Evolutionary conservation across 768 basidiomycete genomes (phyloP), one percentile per base, ranked within the genome.

Genomic region (Pleurotus platypus): DNA sequence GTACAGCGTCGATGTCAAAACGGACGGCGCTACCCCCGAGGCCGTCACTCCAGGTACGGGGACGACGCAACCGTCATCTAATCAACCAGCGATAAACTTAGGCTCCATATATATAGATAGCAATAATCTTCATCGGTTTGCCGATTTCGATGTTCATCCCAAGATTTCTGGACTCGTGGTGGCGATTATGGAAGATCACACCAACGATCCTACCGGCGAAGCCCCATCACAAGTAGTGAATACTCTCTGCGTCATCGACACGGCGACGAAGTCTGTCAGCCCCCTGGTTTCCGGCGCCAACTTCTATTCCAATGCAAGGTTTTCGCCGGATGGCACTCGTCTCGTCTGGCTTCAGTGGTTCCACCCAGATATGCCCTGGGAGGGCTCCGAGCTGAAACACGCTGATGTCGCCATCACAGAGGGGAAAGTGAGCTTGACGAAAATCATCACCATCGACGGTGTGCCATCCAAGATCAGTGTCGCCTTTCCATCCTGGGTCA

Each of bases 311-410:
- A 67, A 75, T 1, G 83, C 87, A 0, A 70, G 67, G 24, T 85
- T 87, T 70, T 83, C 82, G 27, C 79, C 83, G 0, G 78, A 85
- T 58, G 89, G 87, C 0, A 72, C 67, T 35, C 75, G 72, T 53
- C 62, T 90, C n/a, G 78, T 77, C 1, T 92, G 84, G 84, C 72
- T 82, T 42, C 76, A 85, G 59, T 89, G 88, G 89, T 77, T 68
- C 59, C 86, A 86, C 48, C 74, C 75, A 8, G 73, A 75, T 57
- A 75, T 77, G 73, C 74, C 89, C 11, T 92, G 87, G 87, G 82
- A 87, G 62, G 85, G 84, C 2, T 72, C 78, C 1, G 70, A 80
- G 61, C 73, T 90, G 57, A 73, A 77, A 64, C 63, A 85, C 35
- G 87, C 80, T 0, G 71, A 80, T 13, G 71, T 86, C 37, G 39